These are phyloP conservation scores for Sclerotinia spermophila DNA, from an alignment of 2,329 filamentous ascomycete genomes.

Conservation along the genomic window DNA sequence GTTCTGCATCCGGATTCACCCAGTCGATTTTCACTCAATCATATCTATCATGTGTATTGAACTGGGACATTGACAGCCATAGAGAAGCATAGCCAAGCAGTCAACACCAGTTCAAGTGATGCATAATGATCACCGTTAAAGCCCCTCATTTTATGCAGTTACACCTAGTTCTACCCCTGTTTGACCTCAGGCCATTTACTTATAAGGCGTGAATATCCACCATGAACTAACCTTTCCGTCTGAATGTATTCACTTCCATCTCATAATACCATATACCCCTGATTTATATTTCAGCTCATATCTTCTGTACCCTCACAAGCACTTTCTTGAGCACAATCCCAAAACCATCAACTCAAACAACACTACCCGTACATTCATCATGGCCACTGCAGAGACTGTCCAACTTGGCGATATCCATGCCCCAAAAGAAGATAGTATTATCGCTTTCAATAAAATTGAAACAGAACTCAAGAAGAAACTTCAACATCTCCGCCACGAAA, in stretches of 20 bases:
- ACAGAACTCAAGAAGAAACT: slow-evolving; percentile 50
- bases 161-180: slow-evolving; percentile 4
- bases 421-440: slow-evolving; percentile 50
- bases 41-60: not conserved
- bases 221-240: not conserved
- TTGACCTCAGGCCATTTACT: slow-evolving; percentile 7
- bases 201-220: not conserved
- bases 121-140: not conserved
- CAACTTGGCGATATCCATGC: slow-evolving; percentile 42
- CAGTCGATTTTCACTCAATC: not conserved
- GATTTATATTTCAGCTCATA: not conserved
- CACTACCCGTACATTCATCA: slow-evolving; percentile 20
- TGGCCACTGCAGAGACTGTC: slow-evolving; percentile 47
- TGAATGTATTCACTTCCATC: not conserved
- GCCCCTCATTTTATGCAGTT: slow-evolving; percentile 12
- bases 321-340: not conserved
- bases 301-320: not conserved
- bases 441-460: slow-evolving; percentile 48
- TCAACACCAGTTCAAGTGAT: slow-evolving; percentile 8
- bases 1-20: not conserved
- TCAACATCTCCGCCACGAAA: slow-evolving; percentile 47
- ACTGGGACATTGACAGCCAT: not conserved
- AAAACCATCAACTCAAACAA: not conserved
- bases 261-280: not conserved
- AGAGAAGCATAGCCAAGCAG: not conserved